Conservation (phyloP, 805 yeast genomes). For the Schwanniomyces yamadae region DNA sequence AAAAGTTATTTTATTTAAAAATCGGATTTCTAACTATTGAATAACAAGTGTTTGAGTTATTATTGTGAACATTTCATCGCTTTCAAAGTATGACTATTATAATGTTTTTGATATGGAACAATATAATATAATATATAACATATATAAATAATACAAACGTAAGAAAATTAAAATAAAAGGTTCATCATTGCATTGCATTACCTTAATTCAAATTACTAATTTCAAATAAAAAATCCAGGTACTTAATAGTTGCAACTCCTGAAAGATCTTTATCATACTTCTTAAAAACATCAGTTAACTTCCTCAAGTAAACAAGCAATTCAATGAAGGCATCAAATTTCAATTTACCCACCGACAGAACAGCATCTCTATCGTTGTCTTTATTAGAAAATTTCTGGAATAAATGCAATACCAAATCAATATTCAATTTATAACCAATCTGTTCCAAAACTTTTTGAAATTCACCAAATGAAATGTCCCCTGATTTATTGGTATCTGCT, state of each 20-base stretch:
- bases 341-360: slow-evolving; percentile 40
- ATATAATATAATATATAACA: background rate
- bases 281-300: slow-evolving; percentile 76
- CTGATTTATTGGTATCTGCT: slow-evolving; percentile 58
- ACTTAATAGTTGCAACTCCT: slow-evolving; percentile 67
- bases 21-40: background rate
- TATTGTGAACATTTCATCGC: no score
- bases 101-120: no score
- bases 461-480: slow-evolving; percentile 64
- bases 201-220: slow-evolving; percentile 32
- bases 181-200: background rate
- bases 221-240: slow-evolving; percentile 64
- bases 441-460: slow-evolving; percentile 59
- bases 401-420: slow-evolving; percentile 55
- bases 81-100: slow-evolving; percentile 2
- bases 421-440: slow-evolving; percentile 63
- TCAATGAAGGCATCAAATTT: slow-evolving; percentile 84
- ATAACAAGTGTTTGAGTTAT: no score
- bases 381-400: slow-evolving; percentile 55
- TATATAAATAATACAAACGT: background rate
- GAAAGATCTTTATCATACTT: slow-evolving; percentile 72
- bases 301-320: slow-evolving; percentile 70
- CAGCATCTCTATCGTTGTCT: slow-evolving; percentile 17
- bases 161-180: background rate
- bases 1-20: slow-evolving; percentile 80